Conservation (phyloP, 2,329 filamentous ascomycete species). For the Metarhizium rileyi region DNA sequence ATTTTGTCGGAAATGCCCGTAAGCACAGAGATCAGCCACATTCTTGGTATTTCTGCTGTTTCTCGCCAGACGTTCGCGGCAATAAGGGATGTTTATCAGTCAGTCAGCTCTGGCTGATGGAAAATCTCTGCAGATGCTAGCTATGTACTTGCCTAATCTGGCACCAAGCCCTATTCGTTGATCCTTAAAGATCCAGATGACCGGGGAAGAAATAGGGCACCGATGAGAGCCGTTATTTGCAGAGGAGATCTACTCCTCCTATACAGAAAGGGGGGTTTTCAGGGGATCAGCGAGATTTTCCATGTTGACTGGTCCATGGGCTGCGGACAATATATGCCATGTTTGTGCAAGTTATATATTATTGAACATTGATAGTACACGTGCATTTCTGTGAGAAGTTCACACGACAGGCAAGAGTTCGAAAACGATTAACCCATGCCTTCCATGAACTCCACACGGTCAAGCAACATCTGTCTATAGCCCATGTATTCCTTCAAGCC, state of each 20-base stretch:
- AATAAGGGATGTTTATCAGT: neutral
- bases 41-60: too few relatives aligned
- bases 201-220: neutral
- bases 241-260: neutral
- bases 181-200: neutral
- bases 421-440: conserved; percentile 54
- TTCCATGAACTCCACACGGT: conserved; percentile 82
- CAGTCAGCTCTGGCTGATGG: too few relatives aligned
- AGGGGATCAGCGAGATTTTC: too few relatives aligned
- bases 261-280: neutral
- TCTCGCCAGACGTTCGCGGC: neutral
- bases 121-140: neutral
- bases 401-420: neutral
- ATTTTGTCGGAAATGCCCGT: too few relatives aligned
- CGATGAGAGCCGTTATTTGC: neutral
- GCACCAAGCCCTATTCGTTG: neutral
- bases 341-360: too few relatives aligned
- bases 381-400: neutral
- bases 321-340: too few relatives aligned
- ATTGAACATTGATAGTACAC: neutral
- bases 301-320: too few relatives aligned
- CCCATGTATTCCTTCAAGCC: conserved; percentile 73
- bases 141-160: conserved; percentile 1
- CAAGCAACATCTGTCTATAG: conserved; percentile 78
- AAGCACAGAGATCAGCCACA: too few relatives aligned